Evolutionary conservation across 1,284 basidiomycete species (phyloP), one percentile per base, ranked within the genome.

Genomic region (Cryptococcus jaspeensis): DNA sequence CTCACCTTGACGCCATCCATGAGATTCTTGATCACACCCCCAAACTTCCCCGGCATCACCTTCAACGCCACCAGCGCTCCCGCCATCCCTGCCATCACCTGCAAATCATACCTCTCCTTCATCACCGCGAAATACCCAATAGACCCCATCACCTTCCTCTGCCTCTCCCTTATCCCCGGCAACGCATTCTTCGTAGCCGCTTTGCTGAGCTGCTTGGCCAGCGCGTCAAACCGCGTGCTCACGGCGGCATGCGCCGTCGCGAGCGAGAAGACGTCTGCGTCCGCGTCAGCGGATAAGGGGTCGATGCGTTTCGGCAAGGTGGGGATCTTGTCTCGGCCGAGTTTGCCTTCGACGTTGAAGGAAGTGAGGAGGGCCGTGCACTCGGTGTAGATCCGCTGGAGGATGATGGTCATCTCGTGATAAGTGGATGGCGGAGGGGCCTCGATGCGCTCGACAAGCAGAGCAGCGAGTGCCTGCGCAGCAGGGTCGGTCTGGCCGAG

Each of bases 1-100:
- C 81, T 52, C 50, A 89, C 92, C 84, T 98, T 99, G 80, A 99
- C 88, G 38, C 92, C 92, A 64, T 95, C 96, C 89, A 98, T 99
- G 63, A 99, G 87, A 39, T 91, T 92, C 76, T 96, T 92, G 52
- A 99, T 93, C 45, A 99, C 87, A 0, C 90, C 95, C 64, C 92
- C 97, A 61, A 99, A 87, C 80, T 98, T 99, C 61, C 91, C 85
- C 0, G 94, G 93, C 38, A 90, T 86, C 38, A 85, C 84, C 67
- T 84, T 83, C 61, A 95, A 84, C 4, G 90, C 87, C 18, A 99
- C 88, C 62, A 95, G 88, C 0, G 95, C 92, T 2, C 89, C 88
- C 12, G 94, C 92, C 65, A 96, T 88, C 0, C 90, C 86, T 9
- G 96, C 91, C 9, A 86, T 87, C 13, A 98, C 87, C 51, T 93